Conservation (phyloP, 2,329 filamentous ascomycete genomes). For the Claviceps purpurea region DNA sequence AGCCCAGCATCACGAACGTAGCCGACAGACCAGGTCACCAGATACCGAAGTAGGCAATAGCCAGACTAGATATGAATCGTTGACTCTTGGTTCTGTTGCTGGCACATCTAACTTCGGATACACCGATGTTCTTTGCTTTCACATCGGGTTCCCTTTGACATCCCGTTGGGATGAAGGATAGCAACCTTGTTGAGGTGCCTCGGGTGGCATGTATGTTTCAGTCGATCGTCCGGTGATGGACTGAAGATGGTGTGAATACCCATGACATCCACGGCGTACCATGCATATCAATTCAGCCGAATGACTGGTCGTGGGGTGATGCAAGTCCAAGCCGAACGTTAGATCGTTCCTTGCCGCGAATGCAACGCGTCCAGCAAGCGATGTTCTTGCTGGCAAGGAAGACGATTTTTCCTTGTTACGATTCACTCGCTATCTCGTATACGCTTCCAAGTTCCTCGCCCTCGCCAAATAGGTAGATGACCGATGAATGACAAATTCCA, state of each 20-base stretch:
- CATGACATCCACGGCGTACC: neutral
- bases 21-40: too few species aligned
- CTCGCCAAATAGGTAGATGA: neutral
- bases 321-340: neutral
- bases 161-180: neutral
- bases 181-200: neutral
- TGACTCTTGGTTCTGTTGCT: too few species aligned
- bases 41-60: too few species aligned
- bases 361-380: neutral
- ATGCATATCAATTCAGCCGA: neutral
- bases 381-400: neutral
- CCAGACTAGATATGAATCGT: too few species aligned
- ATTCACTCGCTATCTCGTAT: neutral
- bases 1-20: too few species aligned
- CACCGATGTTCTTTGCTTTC: too few species aligned
- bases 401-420: neutral
- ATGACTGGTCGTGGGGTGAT: neutral
- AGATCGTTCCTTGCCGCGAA: neutral
- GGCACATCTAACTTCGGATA: too few species aligned
- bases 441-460: neutral
- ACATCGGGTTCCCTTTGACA: too few species aligned
- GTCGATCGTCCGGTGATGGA: neutral
- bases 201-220: neutral
- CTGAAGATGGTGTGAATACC: neutral
- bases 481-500: too few species aligned